Evolutionary conservation across 2,329 filamentous ascomycete genomes (phyloP).

Genomic region (Amphichorda felina): DNA sequence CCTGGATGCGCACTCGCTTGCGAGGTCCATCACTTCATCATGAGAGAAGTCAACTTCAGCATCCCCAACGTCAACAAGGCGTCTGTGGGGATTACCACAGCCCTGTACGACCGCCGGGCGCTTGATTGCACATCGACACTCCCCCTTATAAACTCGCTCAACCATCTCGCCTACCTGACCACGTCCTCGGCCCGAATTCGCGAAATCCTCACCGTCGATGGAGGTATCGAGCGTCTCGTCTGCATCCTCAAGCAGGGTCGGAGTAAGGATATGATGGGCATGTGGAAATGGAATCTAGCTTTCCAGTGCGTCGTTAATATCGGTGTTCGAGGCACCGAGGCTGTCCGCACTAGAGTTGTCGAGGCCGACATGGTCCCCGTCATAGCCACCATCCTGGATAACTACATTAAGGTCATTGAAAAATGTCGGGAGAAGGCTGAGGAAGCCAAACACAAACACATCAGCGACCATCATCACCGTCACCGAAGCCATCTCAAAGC

Average conservation of each 20-base stretch:
- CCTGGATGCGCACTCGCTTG: slow-evolving; percentile 1
- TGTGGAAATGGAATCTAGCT: slow-evolving; percentile 99
- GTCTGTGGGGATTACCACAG: slow-evolving; percentile 95
- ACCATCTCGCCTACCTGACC: slow-evolving; percentile 95
- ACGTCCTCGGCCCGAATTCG: slow-evolving; percentile 95
- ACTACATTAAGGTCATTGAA: slow-evolving; percentile 94
- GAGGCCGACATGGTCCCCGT: slow-evolving; percentile 99
- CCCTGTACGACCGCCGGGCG: slow-evolving; percentile 91
- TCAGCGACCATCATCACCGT: slow-evolving; percentile 30
- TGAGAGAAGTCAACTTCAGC: slow-evolving; percentile 99
- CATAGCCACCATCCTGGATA: slow-evolving; percentile 94
- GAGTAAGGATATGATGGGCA: slow-evolving; percentile 98
- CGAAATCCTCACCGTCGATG: slow-evolving; percentile 97
- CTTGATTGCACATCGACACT: slow-evolving; percentile 97
- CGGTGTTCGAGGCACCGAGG: slow-evolving; percentile 88
- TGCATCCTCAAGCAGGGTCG: slow-evolving; percentile 96
- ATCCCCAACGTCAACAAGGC: slow-evolving; percentile 99
- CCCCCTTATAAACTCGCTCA: slow-evolving; percentile 96
- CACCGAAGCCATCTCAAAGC: slow-evolving; percentile 38
- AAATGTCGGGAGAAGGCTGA: slow-evolving; percentile 81
- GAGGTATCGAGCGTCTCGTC: slow-evolving; percentile 89
- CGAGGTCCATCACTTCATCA: slow-evolving; percentile 35
- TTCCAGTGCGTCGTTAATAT: slow-evolving; percentile 99
- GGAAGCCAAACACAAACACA: slow-evolving; percentile 63
- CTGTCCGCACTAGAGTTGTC: slow-evolving; percentile 85